Evolutionary conservation across 1,284 basidiomycete genomes (phyloP).

Genomic region (Trametes hirsuta): DNA sequence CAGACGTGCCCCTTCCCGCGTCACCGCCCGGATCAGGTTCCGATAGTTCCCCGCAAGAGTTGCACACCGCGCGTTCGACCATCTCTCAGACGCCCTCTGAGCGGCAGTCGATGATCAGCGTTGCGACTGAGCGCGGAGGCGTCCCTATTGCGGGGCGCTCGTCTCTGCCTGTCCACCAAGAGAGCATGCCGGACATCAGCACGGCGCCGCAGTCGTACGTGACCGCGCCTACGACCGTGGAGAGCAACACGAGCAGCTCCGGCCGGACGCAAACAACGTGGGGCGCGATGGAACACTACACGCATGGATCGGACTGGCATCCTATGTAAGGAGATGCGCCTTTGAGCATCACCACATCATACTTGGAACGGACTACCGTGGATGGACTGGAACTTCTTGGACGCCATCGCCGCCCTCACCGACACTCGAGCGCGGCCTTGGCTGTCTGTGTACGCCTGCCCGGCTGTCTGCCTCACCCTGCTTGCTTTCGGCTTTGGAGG

Average conservation of each 20-base stretch:
- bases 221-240: constrained; percentile 60
- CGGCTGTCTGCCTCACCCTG: not conserved
- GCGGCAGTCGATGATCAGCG: constrained; percentile 21
- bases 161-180: constrained; percentile 15
- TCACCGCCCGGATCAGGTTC: constrained; percentile 14
- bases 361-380: not conserved
- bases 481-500: constrained; percentile 8
- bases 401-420: not conserved
- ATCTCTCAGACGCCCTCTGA: constrained; percentile 31
- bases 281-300: constrained; percentile 40
- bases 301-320: constrained; percentile 28
- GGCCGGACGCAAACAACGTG: constrained; percentile 40
- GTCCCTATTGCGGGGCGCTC: constrained; percentile 28
- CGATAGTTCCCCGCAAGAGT: constrained; percentile 16
- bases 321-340: constrained; percentile 26
- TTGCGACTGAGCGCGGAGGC: constrained; percentile 29
- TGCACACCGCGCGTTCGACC: constrained; percentile 26
- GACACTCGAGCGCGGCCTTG: not conserved
- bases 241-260: constrained; percentile 46
- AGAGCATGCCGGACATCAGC: constrained; percentile 62
- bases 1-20: constrained; percentile 16
- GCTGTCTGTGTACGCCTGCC: no score
- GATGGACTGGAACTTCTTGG: constrained; percentile 13
- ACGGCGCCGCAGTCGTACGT: constrained; percentile 69
- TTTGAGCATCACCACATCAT: not conserved